Percentiles rank a stretch among this genome's conserved stretches.
Conservation (phyloP, 2,329 filamentous ascomycete genomes). For the Paraphaeosphaeria sporulosa region DNA sequence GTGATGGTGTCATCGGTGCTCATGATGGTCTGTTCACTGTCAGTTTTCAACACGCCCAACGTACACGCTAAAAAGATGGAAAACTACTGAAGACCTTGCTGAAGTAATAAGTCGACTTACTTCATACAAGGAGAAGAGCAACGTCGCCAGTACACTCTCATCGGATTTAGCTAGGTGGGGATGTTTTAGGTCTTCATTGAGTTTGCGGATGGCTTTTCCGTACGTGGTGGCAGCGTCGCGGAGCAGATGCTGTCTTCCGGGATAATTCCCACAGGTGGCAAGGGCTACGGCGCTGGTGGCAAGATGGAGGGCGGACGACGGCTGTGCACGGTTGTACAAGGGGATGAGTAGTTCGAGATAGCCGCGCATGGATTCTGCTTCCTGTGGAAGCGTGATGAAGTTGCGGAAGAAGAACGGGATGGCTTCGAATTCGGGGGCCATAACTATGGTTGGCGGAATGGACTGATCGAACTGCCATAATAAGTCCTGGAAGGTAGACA, state of each 20-base stretch:
- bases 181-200: constrained; percentile 48
- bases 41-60: constrained; percentile 16
- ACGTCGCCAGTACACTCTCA: constrained; percentile 49
- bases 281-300: constrained; percentile 51
- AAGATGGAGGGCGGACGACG: constrained; percentile 49
- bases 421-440: constrained; percentile 47
- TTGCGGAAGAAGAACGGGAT: constrained; percentile 53
- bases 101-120: constrained; percentile 38
- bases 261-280: constrained; percentile 49
- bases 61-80: constrained; percentile 15
- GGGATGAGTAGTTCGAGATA: constrained; percentile 50
- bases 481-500: constrained; percentile 36
- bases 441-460: constrained; percentile 35
- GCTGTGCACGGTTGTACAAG: constrained; percentile 44
- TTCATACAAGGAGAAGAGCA: constrained; percentile 53
- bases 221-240: constrained; percentile 46
- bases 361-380: constrained; percentile 48
- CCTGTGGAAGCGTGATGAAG: constrained; percentile 48
- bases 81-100: constrained; percentile 26
- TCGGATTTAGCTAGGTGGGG: constrained; percentile 45
- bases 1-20: constrained; percentile 47
- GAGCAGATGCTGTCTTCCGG: constrained; percentile 42
- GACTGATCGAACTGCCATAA: constrained; percentile 39
- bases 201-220: constrained; percentile 47
- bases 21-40: constrained; percentile 45